These are phyloP conservation scores for Exobasidium rhododendri DNA, from an alignment of 1,284 basidiomycete species.

Conservation along the genomic window DNA sequence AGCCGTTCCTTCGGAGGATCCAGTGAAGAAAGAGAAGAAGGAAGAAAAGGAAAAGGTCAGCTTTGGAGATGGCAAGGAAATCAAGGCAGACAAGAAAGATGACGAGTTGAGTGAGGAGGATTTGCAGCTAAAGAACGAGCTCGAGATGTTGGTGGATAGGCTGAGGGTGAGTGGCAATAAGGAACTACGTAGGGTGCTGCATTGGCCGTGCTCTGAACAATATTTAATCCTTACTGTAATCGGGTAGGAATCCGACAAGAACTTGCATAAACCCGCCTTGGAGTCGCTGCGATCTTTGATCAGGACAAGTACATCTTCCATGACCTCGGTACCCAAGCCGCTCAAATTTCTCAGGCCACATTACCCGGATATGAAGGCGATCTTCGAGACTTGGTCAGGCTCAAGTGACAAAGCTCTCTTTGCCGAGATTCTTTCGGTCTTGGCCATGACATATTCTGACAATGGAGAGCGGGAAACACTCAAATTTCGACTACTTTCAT, in stretches of 20 bases:
- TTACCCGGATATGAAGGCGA: constrained; percentile 72
- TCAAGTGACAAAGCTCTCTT: constrained; percentile 70
- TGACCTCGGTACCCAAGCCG: constrained; percentile 99
- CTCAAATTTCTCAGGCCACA: constrained; percentile 96
- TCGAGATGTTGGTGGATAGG: constrained; percentile 96
- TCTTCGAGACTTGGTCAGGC: constrained; percentile 42
- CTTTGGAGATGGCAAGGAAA: constrained; percentile 13
- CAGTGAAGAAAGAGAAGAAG: constrained; percentile 42
- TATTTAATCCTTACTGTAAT: no score
- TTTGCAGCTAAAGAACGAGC: constrained; percentile 84
- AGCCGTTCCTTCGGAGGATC: constrained; percentile 57
- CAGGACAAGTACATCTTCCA: constrained; percentile 92
- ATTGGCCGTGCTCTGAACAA: no score
- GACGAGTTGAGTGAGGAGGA: constrained; percentile 88
- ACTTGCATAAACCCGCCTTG: constrained; percentile 82
- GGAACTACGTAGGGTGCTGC: no score
- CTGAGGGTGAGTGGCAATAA: constrained; percentile 73
- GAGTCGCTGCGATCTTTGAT: constrained; percentile 92
- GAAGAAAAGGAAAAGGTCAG: constrained; percentile 25
- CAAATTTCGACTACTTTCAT: constrained; percentile 43
- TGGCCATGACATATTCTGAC: constrained; percentile 99
- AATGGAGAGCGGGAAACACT: constrained; percentile 91
- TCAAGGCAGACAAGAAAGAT: constrained; percentile 63
- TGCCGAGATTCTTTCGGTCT: constrained; percentile 95
- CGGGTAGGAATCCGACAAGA: constrained; percentile 70